Conservation (phyloP, 495 filamentous ascomycete species). For the Durotheca rogersii region DNA sequence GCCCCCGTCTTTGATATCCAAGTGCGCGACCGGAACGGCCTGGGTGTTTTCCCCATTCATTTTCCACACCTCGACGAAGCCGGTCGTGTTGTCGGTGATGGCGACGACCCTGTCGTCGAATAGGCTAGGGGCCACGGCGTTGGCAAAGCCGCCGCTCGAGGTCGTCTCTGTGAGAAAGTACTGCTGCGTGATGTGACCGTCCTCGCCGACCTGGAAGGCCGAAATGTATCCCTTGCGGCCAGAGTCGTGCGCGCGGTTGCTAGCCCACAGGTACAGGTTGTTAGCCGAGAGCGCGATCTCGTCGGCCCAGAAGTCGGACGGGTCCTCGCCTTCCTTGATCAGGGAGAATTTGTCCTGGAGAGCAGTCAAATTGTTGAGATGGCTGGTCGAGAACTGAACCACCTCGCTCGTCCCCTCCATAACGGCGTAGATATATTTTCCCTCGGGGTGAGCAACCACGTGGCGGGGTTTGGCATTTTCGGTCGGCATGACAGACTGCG, state of each 20-base stretch:
- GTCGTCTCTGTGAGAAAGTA: conserved; percentile 37
- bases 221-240: conserved; percentile 36
- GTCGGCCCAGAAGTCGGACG: conserved; percentile 38
- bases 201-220: conserved; percentile 26
- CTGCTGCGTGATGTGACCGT: conserved; percentile 33
- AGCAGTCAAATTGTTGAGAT: conserved; percentile 5
- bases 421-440: conserved; percentile 35
- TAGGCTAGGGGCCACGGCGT: conserved; percentile 34
- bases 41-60: conserved; percentile 16
- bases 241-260: conserved; percentile 29
- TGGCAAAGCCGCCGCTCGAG: conserved; percentile 37
- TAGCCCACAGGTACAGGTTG: conserved; percentile 40
- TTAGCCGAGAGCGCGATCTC: conserved; percentile 39
- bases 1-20: conserved; percentile 35
- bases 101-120: conserved; percentile 39
- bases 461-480: conserved; percentile 33
- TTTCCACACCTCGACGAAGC: conserved; percentile 44
- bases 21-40: conserved; percentile 28
- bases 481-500: conserved; percentile 10
- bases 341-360: conserved; percentile 8
- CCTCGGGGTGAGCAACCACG: conserved; percentile 31
- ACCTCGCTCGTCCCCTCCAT: conserved; percentile 34
- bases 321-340: conserved; percentile 6
- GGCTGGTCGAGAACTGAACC: conserved; percentile 11
- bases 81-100: conserved; percentile 38